Evolutionary conservation across 2,329 filamentous ascomycete species (phyloP), one percentile per base, ranked within the genome.

Genomic region (Dactylellina cionopaga): DNA sequence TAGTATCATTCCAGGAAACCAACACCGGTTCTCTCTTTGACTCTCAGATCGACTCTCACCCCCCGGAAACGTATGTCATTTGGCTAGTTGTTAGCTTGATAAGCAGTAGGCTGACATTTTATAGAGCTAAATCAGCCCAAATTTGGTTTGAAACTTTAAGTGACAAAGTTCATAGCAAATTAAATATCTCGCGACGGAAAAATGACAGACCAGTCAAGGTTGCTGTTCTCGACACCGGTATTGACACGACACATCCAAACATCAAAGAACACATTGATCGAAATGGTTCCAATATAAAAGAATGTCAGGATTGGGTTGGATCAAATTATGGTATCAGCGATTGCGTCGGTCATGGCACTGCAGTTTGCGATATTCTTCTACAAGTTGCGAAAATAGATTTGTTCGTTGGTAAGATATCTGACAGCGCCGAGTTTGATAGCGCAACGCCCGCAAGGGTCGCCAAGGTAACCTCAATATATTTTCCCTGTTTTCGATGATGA

Each of bases 351-450:
- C 52, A 58, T n/a, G 52, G 52, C 13, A 58, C 52, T 11, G 37
- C 37, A 1, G 52, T 44, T 19, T 44, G 22, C 22, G 37, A 58
- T 29, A 41, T 43, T 29, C 15, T 56, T 6, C 22, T 58, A 6
- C 37, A 13, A 24, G 37, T 44, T 33, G 52, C 52, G 10, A 58
- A 58, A 15, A 24, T 58, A 6, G 22, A 44, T 58, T 13, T 58
- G 19, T 58, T 43, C 31, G 37, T 58, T 10, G 52, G 37, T 5
- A 58, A 58, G n/a, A n/a, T 58, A 0, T 58, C 52, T 4, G 24
- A 58, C 27, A 43, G 19, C 7, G 5, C 52, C 15, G 19, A 33
- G 2, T 44, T 58, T 13, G 22, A 58, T 11, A 13, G 31, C 10
- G 2, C 3, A 19, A 33, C 37, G 3, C 52, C 37, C 7, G n/a